These are phyloP conservation scores for Chrysanthemum makinoi DNA, from an alignment of 129 eudicot species.

Conservation along the genomic window DNA sequence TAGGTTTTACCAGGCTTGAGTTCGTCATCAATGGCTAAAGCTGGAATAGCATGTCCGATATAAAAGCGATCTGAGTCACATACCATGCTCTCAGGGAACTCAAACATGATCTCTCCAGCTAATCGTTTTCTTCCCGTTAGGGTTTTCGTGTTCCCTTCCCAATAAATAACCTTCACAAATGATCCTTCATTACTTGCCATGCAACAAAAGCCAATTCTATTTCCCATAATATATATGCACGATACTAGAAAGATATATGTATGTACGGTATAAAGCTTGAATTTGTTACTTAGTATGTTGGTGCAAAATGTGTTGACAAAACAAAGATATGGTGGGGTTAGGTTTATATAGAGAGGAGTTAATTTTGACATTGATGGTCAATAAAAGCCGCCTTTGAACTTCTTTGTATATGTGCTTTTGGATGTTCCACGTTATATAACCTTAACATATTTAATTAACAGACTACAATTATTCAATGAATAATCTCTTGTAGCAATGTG, in stretches of 20 bases:
- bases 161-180: conserved; percentile 37
- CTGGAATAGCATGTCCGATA: conserved; percentile 65
- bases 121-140: conserved; percentile 30
- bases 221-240: conserved; percentile 32
- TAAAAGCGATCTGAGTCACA: conserved; percentile 70
- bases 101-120: conserved; percentile 89
- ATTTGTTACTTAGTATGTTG: not conserved
- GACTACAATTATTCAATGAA: not conserved
- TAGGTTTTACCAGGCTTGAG: conserved; percentile 56
- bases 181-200: conserved; percentile 4
- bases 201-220: conserved; percentile 21
- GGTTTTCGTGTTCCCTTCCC: conserved; percentile 47
- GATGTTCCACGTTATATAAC: not conserved
- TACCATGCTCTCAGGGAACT: conserved; percentile 77
- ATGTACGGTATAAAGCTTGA: not conserved
- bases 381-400: conserved; percentile 2
- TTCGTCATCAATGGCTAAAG: conserved; percentile 54
- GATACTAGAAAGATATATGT: too few species aligned
- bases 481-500: conserved; percentile 2
- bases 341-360: not conserved
- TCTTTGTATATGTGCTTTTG: not conserved
- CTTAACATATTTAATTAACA: not conserved
- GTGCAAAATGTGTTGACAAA: not conserved
- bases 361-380: not conserved
- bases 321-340: conserved; percentile 11